A percentile compares a stretch with the other conserved stretches of the same genome.
Evolutionary conservation across 768 basidiomycete species (phyloP).

Genomic region (Serpula lacrymans): DNA sequence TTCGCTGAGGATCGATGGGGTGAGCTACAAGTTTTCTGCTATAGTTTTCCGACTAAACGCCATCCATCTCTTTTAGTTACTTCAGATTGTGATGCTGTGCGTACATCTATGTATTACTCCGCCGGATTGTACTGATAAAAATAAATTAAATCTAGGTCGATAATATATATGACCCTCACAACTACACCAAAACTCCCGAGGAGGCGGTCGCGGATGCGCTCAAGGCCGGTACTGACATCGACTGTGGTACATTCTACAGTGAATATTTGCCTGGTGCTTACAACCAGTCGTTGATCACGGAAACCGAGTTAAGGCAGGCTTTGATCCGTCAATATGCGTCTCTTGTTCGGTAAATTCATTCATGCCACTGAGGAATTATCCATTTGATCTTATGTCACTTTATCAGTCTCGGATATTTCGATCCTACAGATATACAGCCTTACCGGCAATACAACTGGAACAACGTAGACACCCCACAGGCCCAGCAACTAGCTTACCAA

Average conservation of each 20-base stretch:
- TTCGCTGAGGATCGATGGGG: slow-evolving; percentile 52
- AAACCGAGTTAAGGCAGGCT: slow-evolving; percentile 40
- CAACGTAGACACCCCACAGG: slow-evolving; percentile 44
- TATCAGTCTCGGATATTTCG: slow-evolving; percentile 54
- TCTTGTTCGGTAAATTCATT: slow-evolving; percentile 42
- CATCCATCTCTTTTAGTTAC: slow-evolving; percentile 22
- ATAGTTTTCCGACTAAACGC: neutral
- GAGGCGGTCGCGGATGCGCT: slow-evolving; percentile 49
- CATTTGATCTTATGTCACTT: neutral
- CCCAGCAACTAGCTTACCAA: slow-evolving; percentile 46
- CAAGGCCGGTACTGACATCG: slow-evolving; percentile 52
- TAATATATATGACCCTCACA: slow-evolving; percentile 47
- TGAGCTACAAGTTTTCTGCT: slow-evolving; percentile 16
- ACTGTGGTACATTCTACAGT: slow-evolving; percentile 50
- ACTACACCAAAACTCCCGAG: slow-evolving; percentile 41
- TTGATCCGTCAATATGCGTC: slow-evolving; percentile 48
- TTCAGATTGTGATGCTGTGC: slow-evolving; percentile 50
- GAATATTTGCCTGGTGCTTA: slow-evolving; percentile 44
- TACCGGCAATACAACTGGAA: slow-evolving; percentile 48
- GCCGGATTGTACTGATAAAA: too few relatives aligned
- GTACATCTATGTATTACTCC: neutral
- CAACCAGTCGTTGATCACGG: slow-evolving; percentile 44
- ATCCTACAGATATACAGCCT: slow-evolving; percentile 46
- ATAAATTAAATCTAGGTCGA: too few relatives aligned
- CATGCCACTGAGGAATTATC: neutral